phyloP scores from a whole-genome alignment of 306 rosid species.

The Cucurbita argyrosperma region DNA sequence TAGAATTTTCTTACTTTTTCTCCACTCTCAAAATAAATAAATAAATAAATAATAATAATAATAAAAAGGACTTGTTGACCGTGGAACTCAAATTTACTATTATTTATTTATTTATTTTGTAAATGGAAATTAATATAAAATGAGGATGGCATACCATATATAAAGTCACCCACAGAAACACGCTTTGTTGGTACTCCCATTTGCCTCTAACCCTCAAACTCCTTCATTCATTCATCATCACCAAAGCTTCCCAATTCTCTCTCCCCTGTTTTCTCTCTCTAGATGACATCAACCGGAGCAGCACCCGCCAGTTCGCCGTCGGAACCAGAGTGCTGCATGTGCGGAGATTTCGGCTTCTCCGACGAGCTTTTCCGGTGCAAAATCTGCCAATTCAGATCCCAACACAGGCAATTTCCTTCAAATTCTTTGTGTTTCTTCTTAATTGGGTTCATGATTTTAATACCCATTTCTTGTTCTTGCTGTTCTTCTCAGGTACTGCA shows the following conservation, averaged over 20 bases:
- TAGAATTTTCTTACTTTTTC: no score
- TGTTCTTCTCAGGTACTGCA: conserved; percentile 47
- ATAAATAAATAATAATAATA: no score
- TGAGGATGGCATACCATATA: not conserved
- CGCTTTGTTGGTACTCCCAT: not conserved
- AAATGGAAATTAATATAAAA: no score
- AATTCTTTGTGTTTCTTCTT: no score
- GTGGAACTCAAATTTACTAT: no score
- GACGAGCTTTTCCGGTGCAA: conserved; percentile 70
- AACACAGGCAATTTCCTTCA: conserved; percentile 55
- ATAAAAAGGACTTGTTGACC: no score
- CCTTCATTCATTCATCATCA: not conserved
- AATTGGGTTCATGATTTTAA: not conserved
- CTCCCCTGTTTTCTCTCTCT: conserved; percentile 8
- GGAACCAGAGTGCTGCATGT: conserved; percentile 78
- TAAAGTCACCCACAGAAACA: not conserved
- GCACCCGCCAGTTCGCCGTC: not conserved
- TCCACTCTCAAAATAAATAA: no score
- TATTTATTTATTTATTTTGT: no score
- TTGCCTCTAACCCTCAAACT: not conserved
- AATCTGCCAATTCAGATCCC: conserved; percentile 88
- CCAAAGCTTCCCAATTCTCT: not conserved
- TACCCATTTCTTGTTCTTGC: no score
- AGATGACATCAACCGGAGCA: conserved; percentile 17
- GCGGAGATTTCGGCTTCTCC: conserved; percentile 89